Conservation (phyloP, 495 filamentous ascomycete genomes). For the Bathelium albidoporum region DNA sequence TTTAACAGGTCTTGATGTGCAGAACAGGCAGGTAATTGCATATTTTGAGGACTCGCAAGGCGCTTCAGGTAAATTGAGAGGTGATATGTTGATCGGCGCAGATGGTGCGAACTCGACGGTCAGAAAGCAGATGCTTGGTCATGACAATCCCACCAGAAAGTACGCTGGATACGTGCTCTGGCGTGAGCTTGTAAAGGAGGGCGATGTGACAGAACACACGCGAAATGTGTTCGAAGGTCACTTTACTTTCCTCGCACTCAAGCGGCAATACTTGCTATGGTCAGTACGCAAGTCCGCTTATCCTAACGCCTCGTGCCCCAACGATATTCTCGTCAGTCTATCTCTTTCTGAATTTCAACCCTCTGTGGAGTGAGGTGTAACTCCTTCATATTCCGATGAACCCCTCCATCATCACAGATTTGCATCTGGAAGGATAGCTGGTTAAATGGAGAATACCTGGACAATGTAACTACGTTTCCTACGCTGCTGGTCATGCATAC, state of each 20-base stretch:
- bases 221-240: background rate
- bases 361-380: too few species aligned
- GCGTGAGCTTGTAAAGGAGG: constrained; percentile 36
- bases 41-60: background rate
- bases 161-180: constrained; percentile 46
- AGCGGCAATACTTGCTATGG: background rate
- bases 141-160: constrained; percentile 36
- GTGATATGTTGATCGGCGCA: constrained; percentile 42
- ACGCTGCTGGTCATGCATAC: too few species aligned
- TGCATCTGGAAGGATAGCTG: background rate
- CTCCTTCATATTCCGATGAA: too few species aligned
- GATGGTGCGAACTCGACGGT: constrained; percentile 44
- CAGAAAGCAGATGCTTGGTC: constrained; percentile 28
- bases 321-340: too few species aligned
- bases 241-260: background rate
- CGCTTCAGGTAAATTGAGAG: constrained; percentile 27
- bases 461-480: too few species aligned
- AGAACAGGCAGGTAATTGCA: constrained; percentile 6
- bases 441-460: too few species aligned
- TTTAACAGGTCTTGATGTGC: constrained; percentile 36
- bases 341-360: too few species aligned
- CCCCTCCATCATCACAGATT: too few species aligned
- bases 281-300: background rate
- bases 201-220: background rate
- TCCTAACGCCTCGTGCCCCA: background rate